phyloP scores from a whole-genome alignment of 2,329 filamentous ascomycete species.

The Zymoseptoria tritici region DNA sequence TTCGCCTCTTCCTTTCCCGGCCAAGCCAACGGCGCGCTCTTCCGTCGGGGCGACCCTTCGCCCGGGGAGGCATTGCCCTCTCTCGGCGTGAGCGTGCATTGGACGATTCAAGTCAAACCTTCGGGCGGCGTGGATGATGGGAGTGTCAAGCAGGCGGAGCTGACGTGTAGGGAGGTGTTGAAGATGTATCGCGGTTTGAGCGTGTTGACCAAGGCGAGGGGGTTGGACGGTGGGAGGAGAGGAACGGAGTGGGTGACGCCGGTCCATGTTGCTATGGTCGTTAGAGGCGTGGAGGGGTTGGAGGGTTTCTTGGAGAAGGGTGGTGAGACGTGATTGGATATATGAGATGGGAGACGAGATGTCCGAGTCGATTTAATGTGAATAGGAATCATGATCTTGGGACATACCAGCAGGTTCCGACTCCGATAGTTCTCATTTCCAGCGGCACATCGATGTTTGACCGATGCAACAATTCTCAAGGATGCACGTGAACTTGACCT shows the following conservation, averaged over 20 bases:
- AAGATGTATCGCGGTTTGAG: conserved; percentile 61
- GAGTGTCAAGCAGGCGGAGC: conserved; percentile 43
- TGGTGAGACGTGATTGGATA: not conserved
- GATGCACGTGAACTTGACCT: not conserved
- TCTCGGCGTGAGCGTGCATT: conserved; percentile 39
- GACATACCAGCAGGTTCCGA: not conserved
- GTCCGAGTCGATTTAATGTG: not conserved
- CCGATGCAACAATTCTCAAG: too few species aligned
- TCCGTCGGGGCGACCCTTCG: conserved; percentile 32
- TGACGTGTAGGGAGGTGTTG: conserved; percentile 62
- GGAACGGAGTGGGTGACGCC: conserved; percentile 54
- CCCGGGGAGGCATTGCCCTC: conserved; percentile 16
- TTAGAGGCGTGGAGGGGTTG: conserved; percentile 60
- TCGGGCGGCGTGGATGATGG: conserved; percentile 31
- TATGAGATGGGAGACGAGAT: not conserved
- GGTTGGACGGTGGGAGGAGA: conserved; percentile 46
- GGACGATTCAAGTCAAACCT: conserved; percentile 37
- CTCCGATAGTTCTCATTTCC: not conserved
- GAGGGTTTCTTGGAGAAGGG: conserved; percentile 18
- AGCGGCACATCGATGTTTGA: too few species aligned
- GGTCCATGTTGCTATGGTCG: conserved; percentile 68
- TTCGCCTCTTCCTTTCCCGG: conserved; percentile 29
- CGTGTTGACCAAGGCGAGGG: conserved; percentile 60
- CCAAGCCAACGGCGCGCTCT: conserved; percentile 37
- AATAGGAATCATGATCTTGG: not conserved